phyloP scores from a whole-genome alignment of 768 basidiomycete species.

The Tylopilus balloui region DNA sequence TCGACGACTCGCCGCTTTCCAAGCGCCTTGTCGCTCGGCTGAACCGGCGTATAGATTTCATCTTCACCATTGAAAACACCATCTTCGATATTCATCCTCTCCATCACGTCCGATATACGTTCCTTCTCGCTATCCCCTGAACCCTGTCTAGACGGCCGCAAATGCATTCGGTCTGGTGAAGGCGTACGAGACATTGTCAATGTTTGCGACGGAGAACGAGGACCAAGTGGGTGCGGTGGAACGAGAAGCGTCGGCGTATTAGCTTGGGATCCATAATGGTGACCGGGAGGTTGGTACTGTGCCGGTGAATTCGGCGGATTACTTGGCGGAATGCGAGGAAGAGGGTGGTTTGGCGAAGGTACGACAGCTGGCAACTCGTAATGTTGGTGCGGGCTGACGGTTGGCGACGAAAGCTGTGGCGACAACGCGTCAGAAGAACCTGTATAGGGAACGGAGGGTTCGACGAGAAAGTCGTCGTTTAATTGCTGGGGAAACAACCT shows the following conservation, averaged over 20 bases:
- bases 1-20: conserved; percentile 74
- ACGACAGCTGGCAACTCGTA: conserved; percentile 29
- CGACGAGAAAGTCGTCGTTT: conserved; percentile 23
- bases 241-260: conserved; percentile 42
- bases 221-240: conserved; percentile 71
- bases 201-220: conserved; percentile 54
- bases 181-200: conserved; percentile 59
- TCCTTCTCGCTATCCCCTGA: conserved; percentile 25
- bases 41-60: conserved; percentile 37
- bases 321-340: conserved; percentile 37
- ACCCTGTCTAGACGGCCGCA: conserved; percentile 16
- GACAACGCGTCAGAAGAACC: conserved; percentile 32
- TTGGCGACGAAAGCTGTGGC: conserved; percentile 23
- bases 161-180: conserved; percentile 53
- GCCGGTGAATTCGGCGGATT: conserved; percentile 16
- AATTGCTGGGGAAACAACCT: conserved; percentile 14
- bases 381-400: conserved; percentile 30
- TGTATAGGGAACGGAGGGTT: conserved; percentile 16
- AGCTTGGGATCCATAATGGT: conserved; percentile 25
- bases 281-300: conserved; percentile 13
- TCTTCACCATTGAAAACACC: conserved; percentile 26
- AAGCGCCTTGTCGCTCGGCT: conserved; percentile 82
- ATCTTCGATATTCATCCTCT: conserved; percentile 28
- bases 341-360: conserved; percentile 32
- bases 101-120: conserved; percentile 24